phyloP scores from a whole-genome alignment of 2,329 filamentous ascomycete species.

The Coniochaeta hoffmannii region DNA sequence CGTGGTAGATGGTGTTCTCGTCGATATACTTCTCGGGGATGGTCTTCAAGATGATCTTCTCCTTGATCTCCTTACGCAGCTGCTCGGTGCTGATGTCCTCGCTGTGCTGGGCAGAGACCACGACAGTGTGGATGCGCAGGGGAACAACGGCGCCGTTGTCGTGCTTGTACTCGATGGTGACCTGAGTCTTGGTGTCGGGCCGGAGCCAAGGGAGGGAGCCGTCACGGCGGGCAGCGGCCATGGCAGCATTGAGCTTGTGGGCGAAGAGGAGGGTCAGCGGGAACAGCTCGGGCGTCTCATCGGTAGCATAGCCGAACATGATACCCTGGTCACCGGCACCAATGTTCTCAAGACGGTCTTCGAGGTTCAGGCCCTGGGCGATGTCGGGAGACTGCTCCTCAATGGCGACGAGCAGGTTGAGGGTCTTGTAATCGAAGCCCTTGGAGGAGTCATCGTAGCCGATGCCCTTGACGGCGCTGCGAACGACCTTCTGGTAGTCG shows the following conservation, averaged over 20 bases:
- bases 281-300: constrained; percentile 96
- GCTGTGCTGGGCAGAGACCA: constrained; percentile 92
- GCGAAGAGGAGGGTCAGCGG: constrained; percentile 89
- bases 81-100: constrained; percentile 83
- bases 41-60: constrained; percentile 94
- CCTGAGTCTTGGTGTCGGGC: constrained; percentile 99
- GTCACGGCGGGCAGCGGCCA: constrained; percentile 82
- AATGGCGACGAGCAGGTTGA: constrained; percentile 96
- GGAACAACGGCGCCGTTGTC: constrained; percentile 91
- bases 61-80: constrained; percentile 87
- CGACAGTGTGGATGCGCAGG: constrained; percentile 88
- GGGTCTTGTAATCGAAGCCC: constrained; percentile 99
- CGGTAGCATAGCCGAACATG: constrained; percentile 99
- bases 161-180: constrained; percentile 97
- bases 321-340: constrained; percentile 99
- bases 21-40: constrained; percentile 91
- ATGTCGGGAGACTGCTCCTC: constrained; percentile 99
- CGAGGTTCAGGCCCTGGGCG: constrained; percentile 97
- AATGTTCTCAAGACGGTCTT: constrained; percentile 93
- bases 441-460: constrained; percentile 95
- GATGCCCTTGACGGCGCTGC: constrained; percentile 93
- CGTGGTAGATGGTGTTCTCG: constrained; percentile 91
- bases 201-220: constrained; percentile 88
- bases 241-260: constrained; percentile 94
- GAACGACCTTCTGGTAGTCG: constrained; percentile 98